These are phyloP conservation scores for bread wheat (Triticum aestivum) DNA, from an alignment of 176 grass and related monocot species.

Conservation along the genomic window DNA sequence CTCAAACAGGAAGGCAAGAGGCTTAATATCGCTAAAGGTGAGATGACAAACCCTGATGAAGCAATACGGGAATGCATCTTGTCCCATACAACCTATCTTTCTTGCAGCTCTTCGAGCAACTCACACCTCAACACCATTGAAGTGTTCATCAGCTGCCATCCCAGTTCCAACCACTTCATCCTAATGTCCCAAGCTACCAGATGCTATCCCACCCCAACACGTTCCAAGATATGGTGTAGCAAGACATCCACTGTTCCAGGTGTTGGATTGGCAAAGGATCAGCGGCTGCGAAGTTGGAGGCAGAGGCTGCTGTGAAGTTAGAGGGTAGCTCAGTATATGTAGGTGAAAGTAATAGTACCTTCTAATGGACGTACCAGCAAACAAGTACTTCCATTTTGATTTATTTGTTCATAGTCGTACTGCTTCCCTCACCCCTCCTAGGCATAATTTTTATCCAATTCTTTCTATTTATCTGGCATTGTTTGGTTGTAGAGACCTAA, in stretches of 20 bases:
- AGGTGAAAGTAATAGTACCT: constrained; percentile 69
- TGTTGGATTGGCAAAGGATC: constrained; percentile 75
- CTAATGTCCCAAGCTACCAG: constrained; percentile 47
- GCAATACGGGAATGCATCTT: constrained; percentile 69
- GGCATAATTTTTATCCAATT: constrained; percentile 59
- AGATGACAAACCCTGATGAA: constrained; percentile 52
- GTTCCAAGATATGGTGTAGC: constrained; percentile 77
- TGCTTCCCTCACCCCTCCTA: not conserved
- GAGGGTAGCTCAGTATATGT: constrained; percentile 48
- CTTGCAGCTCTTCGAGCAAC: constrained; percentile 48
- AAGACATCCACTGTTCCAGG: constrained; percentile 62
- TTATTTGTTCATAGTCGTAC: constrained; percentile 66
- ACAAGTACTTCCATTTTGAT: constrained; percentile 23
- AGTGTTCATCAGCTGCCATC: constrained; percentile 49
- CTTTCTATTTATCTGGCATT: constrained; percentile 54
- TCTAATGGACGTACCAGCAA: constrained; percentile 45
- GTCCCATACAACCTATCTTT: constrained; percentile 61
- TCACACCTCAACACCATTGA: constrained; percentile 35
- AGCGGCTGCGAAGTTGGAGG: constrained; percentile 57
- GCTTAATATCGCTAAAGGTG: constrained; percentile 71
- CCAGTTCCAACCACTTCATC: constrained; percentile 58
- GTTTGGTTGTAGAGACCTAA: constrained; percentile 38
- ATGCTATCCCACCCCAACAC: constrained; percentile 52
- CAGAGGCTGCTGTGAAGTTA: constrained; percentile 52
- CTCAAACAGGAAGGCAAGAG: constrained; percentile 78